A percentile compares a stretch with the other conserved stretches of the same genome.
These are phyloP conservation scores for Meredithiella fracta DNA, from an alignment of 2,329 filamentous ascomycete genomes.

Conservation along the genomic window DNA sequence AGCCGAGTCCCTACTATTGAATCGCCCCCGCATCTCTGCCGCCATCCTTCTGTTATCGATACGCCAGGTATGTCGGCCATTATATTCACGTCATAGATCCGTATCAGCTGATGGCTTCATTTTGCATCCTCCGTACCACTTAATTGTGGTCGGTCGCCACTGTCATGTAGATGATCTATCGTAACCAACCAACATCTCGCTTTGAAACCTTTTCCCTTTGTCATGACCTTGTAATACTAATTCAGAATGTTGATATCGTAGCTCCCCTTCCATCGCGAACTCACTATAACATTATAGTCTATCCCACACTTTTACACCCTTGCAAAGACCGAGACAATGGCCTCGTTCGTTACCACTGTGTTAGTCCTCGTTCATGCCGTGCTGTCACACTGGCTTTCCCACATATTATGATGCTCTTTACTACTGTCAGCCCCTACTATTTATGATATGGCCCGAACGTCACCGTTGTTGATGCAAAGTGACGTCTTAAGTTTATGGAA, in stretches of 20 bases:
- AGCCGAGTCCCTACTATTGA: neutral
- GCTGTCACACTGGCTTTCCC: slow-evolving; percentile 2
- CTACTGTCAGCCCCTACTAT: slow-evolving; percentile 2
- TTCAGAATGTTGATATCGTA: neutral
- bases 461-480: neutral
- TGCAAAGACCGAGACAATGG: slow-evolving; percentile 19
- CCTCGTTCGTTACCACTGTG: slow-evolving; percentile 29
- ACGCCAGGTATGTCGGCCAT: neutral
- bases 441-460: neutral
- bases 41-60: slow-evolving; percentile 3
- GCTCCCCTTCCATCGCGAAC: neutral
- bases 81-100: neutral
- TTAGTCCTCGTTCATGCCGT: slow-evolving; percentile 19
- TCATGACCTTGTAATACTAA: neutral
- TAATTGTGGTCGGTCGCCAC: neutral
- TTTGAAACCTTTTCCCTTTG: neutral
- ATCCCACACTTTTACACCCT: neutral
- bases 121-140: neutral
- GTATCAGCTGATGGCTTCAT: neutral
- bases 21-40: neutral
- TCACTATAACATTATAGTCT: slow-evolving; percentile 1
- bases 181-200: neutral
- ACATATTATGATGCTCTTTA: slow-evolving; percentile 13
- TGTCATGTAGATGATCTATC: neutral
- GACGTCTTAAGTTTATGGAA: neutral